Conservation (phyloP, 1,139 yeast genomes). For the Yamadazyma kanchanaburiensis region DNA sequence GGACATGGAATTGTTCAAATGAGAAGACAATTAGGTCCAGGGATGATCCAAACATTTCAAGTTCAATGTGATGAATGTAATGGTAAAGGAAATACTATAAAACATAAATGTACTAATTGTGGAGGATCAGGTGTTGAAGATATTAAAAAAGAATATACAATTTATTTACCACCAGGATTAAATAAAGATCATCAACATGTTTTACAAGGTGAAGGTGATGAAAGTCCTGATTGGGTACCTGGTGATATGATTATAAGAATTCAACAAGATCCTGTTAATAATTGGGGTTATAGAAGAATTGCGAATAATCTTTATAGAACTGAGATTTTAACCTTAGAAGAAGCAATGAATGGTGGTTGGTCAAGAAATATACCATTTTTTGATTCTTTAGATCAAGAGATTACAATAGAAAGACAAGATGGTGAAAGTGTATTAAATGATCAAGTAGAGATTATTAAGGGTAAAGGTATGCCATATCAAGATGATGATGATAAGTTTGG, state of each 20-base stretch:
- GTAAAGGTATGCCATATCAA: conserved; percentile 80
- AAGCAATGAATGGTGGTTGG: conserved; percentile 84
- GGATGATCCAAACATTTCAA: conserved; percentile 84
- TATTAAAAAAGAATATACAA: conserved; percentile 53
- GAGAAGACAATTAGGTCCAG: conserved; percentile 79
- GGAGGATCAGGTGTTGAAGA: conserved; percentile 64
- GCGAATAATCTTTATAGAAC: conserved; percentile 74
- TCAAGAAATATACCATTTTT: conserved; percentile 59
- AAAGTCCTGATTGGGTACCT: conserved; percentile 72
- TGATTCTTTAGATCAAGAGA: conserved; percentile 50
- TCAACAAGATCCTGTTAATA: conserved; percentile 49
- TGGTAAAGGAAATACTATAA: conserved; percentile 71
- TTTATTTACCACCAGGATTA: conserved; percentile 70
- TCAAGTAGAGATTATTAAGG: conserved; percentile 64
- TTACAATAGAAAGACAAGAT: conserved; percentile 44
- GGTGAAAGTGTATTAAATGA: conserved; percentile 61
- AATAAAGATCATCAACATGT: conserved; percentile 57
- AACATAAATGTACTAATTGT: conserved; percentile 65
- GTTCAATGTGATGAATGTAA: conserved; percentile 74
- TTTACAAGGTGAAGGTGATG: conserved; percentile 78
- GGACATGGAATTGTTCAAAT: conserved; percentile 74
- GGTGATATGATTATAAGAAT: conserved; percentile 72
- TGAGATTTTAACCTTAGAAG: conserved; percentile 69
- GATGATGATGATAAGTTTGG: conserved; percentile 60
- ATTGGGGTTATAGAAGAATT: conserved; percentile 84